Conservation (phyloP, 108 stramenopile genomes). For the Fragilaria radians region DNA sequence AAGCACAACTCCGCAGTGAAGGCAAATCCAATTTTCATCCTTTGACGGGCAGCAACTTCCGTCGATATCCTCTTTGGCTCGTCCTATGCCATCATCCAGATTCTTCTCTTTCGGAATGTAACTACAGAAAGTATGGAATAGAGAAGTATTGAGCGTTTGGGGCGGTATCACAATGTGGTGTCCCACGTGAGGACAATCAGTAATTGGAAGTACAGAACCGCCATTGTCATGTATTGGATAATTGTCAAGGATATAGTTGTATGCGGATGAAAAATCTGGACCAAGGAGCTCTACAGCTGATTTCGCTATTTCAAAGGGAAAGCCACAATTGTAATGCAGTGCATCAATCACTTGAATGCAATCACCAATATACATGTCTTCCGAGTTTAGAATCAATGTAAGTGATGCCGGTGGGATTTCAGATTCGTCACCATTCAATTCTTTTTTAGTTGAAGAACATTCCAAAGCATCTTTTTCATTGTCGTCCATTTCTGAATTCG, state of each 20-base stretch:
- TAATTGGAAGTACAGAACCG: conserved; percentile 56
- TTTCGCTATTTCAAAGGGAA: conserved; percentile 2
- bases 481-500: not conserved
- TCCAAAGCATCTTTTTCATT: not conserved
- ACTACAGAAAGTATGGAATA: conserved; percentile 1
- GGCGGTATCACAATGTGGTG: conserved; percentile 8
- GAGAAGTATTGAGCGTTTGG: conserved; percentile 4
- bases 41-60: conserved; percentile 29
- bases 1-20: conserved; percentile 42
- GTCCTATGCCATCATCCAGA: conserved; percentile 1
- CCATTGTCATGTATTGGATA: conserved; percentile 43
- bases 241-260: conserved; percentile 69
- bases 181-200: conserved; percentile 65
- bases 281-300: conserved; percentile 14
- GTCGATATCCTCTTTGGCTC: conserved; percentile 5
- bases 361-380: not conserved
- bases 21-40: conserved; percentile 73
- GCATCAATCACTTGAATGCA: conserved; percentile 1
- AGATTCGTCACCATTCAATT: not conserved
- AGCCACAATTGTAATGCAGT: conserved; percentile 1
- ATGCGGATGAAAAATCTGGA: conserved; percentile 30
- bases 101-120: conserved; percentile 4
- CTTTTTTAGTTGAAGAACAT: not conserved
- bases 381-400: not conserved
- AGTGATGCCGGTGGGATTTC: not conserved